Percentiles rank a stretch among this genome's conserved stretches.
These are phyloP conservation scores for Claviceps sp. DNA, from an alignment of 2,329 filamentous ascomycete species.

Conservation along the genomic window DNA sequence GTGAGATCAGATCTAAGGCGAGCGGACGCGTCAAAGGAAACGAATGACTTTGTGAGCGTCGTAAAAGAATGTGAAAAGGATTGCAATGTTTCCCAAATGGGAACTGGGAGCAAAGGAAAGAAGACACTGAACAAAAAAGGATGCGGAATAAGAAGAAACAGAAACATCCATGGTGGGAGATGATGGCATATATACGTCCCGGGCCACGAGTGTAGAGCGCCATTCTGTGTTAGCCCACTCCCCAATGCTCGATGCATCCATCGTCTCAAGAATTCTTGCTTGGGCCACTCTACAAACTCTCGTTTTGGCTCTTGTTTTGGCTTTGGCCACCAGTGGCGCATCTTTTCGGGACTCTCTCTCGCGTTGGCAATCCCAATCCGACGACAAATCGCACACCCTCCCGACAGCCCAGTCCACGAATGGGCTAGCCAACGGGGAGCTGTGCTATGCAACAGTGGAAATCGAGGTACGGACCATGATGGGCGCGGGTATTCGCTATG, in stretches of 20 bases:
- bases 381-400: neutral
- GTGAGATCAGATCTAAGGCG: constrained; percentile 11
- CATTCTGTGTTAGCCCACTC: too few relatives aligned
- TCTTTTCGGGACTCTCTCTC: too few relatives aligned
- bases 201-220: neutral
- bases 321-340: too few relatives aligned
- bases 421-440: neutral
- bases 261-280: too few relatives aligned
- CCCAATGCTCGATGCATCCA: too few relatives aligned
- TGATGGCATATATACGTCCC: constrained; percentile 3
- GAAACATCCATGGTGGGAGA: neutral
- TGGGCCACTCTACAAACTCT: too few relatives aligned
- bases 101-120: constrained; percentile 10
- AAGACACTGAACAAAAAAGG: neutral
- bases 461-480: neutral
- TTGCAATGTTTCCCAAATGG: constrained; percentile 7
- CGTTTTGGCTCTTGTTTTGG: too few relatives aligned
- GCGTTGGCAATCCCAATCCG: too few relatives aligned
- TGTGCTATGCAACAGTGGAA: neutral
- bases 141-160: neutral
- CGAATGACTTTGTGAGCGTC: constrained; percentile 37
- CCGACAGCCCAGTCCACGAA: neutral
- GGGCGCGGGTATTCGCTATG: neutral
- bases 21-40: constrained; percentile 30
- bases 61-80: neutral